Percentiles rank a stretch among this genome's conserved stretches.
These are phyloP conservation scores for Cladobotryum mycophilum DNA, from an alignment of 2,329 filamentous ascomycete genomes.

Conservation along the genomic window DNA sequence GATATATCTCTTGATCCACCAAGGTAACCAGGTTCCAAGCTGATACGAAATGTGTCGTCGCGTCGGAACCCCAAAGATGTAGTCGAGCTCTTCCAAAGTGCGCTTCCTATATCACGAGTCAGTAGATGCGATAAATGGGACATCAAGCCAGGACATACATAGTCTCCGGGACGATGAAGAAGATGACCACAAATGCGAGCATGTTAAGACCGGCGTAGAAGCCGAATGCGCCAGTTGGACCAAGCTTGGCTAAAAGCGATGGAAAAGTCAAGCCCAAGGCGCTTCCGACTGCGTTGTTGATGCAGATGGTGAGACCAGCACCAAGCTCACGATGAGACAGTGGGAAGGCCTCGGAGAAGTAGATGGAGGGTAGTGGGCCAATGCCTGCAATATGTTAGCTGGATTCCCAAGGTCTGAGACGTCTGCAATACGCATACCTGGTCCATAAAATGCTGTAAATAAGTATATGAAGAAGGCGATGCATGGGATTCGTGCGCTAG, in stretches of 20 bases:
- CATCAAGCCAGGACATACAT: constrained; percentile 25
- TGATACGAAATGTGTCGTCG: constrained; percentile 28
- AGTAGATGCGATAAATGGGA: neutral
- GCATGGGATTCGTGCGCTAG: constrained; percentile 35
- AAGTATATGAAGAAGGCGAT: constrained; percentile 47
- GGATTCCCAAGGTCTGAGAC: no score
- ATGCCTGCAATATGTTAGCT: constrained; percentile 18
- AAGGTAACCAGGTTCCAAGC: constrained; percentile 26
- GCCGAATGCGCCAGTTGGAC: constrained; percentile 43
- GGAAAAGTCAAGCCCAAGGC: constrained; percentile 35
- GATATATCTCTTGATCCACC: constrained; percentile 25
- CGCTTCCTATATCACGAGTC: constrained; percentile 18
- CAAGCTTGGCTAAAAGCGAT: constrained; percentile 37
- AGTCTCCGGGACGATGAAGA: constrained; percentile 53
- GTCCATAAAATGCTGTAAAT: constrained; percentile 38
- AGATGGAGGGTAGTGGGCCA: constrained; percentile 32
- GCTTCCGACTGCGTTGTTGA: constrained; percentile 25
- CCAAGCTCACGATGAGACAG: constrained; percentile 44
- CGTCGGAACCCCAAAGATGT: constrained; percentile 31
- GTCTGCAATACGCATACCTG: constrained; percentile 22
- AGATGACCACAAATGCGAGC: constrained; percentile 56
- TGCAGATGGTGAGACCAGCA: constrained; percentile 24
- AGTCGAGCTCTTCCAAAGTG: constrained; percentile 35
- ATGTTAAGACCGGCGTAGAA: constrained; percentile 58
- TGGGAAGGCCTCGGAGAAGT: constrained; percentile 50